Conservation (phyloP, 2,329 filamentous ascomycete species). For the Acrodontium crateriforme region DNA sequence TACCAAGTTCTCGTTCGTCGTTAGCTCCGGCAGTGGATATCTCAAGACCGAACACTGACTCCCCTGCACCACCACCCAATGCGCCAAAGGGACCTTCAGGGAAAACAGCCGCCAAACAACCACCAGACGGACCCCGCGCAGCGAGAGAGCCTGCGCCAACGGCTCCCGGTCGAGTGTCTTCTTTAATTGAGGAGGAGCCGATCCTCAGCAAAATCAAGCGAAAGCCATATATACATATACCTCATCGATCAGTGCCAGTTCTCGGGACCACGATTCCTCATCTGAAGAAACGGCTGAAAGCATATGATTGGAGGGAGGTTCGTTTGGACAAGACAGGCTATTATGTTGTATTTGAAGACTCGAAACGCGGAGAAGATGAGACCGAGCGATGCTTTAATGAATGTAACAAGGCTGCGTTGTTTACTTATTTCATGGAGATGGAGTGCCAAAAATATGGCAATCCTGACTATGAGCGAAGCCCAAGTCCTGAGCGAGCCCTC, state of each 20-base stretch:
- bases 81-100: slow-evolving; percentile 75
- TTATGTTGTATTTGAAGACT: slow-evolving; percentile 80
- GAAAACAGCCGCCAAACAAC: slow-evolving; percentile 22
- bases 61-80: slow-evolving; percentile 58
- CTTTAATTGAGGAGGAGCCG: slow-evolving; percentile 50
- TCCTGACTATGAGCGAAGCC: slow-evolving; percentile 45
- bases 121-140: slow-evolving; percentile 19
- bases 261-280: slow-evolving; percentile 75
- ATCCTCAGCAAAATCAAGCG: slow-evolving; percentile 57
- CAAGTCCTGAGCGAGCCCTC: slow-evolving; percentile 36
- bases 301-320: slow-evolving; percentile 68
- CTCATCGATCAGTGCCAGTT: slow-evolving; percentile 75
- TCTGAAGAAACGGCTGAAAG: slow-evolving; percentile 77
- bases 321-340: slow-evolving; percentile 77
- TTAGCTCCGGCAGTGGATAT: slow-evolving; percentile 9
- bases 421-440: slow-evolving; percentile 90
- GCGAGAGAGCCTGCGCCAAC: slow-evolving; percentile 12
- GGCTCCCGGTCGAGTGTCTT: no score
- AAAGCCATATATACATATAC: slow-evolving; percentile 81
- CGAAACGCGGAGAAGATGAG: slow-evolving; percentile 60
- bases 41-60: slow-evolving; percentile 24
- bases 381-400: slow-evolving; percentile 65
- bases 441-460: slow-evolving; percentile 60
- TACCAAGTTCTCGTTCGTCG: slow-evolving; percentile 19
- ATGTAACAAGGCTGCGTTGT: slow-evolving; percentile 70